Base-by-base conservation (phyloP, 2,329 filamentous ascomycete genomes). In the Mycocentrospora acerina region DNA sequence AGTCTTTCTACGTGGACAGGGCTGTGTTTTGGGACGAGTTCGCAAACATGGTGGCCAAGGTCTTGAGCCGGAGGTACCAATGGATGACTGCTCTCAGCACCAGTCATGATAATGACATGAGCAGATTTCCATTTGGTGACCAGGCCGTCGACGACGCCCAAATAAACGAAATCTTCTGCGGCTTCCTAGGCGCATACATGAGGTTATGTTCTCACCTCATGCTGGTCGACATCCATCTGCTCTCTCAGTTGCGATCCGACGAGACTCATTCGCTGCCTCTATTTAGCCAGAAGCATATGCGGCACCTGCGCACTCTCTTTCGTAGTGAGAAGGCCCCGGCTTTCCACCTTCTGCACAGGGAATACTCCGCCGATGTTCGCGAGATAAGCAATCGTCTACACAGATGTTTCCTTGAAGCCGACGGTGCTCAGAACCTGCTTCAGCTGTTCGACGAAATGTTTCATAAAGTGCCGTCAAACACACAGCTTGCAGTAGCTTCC, bases 1-100 rank as follows among this genome's bases (percentile, higher is more conserved):
- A 47, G 6, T 42, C 33, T 31, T 60, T 60, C 42, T 68, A 57
- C 32, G 26, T 52, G n/a, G 45, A 52, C 35, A 59, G 58, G 38
- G 35, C 40, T 7, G n/a, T 31, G 1, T 66, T 67, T 35, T 68
- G 65, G 65, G 57, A 62, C n/a, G 60, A 65, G 12, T 54, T 67
- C 9, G 49, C 53, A 14, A 32, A 33, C 17, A 36, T 67, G 22
- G 53, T 62, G 22, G 46, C 51, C 34, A 61, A 55, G 32, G 29
- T 67, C 13, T 35, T 66, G 6, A 37, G 28, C 12, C 53, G 62
- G 37, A 60, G 57, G 54, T 59, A 55, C 36, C 41, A 43, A 12
- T 51, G 37, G 48, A 35, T 47, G 28, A 42, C 25, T 36, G 45
- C 44, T 27, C 24, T 42, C n/a, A 29, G 32, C 7, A 27, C 35